These are phyloP conservation scores for Xenosphaeropsis pyriputrescens DNA, from an alignment of 2,329 filamentous ascomycete species.

Conservation along the genomic window DNA sequence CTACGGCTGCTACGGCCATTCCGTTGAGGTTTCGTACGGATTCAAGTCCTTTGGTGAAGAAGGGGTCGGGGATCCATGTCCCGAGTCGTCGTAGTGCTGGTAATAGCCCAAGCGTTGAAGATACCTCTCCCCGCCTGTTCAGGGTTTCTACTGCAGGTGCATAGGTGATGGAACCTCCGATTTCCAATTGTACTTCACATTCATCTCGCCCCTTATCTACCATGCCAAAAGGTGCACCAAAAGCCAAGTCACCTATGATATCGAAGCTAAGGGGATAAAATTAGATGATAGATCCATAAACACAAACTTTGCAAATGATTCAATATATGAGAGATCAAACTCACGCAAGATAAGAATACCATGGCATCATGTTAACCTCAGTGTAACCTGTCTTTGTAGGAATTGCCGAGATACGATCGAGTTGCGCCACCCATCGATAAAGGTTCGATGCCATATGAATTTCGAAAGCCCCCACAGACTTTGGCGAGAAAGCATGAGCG, in stretches of 20 bases:
- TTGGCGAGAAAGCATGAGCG: constrained; percentile 73
- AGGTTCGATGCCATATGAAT: constrained; percentile 71
- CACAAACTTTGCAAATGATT: no score
- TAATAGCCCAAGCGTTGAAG: constrained; percentile 60
- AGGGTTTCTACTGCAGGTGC: constrained; percentile 76
- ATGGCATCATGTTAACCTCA: constrained; percentile 58
- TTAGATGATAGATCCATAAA: constrained; percentile 34
- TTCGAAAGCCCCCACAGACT: constrained; percentile 72
- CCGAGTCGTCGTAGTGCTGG: constrained; percentile 68
- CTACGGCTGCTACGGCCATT: constrained; percentile 75
- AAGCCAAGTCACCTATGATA: constrained; percentile 43
- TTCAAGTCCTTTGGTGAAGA: constrained; percentile 60
- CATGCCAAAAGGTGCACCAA: constrained; percentile 75
- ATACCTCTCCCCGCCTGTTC: constrained; percentile 79
- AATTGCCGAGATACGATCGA: constrained; percentile 28
- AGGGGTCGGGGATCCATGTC: constrained; percentile 65
- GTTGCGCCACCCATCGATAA: constrained; percentile 48
- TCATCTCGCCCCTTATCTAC: constrained; percentile 60
- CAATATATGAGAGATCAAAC: no score
- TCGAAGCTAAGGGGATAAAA: constrained; percentile 40
- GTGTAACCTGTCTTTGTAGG: constrained; percentile 31
- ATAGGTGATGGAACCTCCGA: constrained; percentile 47
- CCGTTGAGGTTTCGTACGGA: constrained; percentile 73
- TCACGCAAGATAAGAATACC: constrained; percentile 29
- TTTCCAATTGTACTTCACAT: constrained; percentile 53